Conservation (phyloP, 108 stramenopile species). For the Thalassiosira profunda region DNA sequence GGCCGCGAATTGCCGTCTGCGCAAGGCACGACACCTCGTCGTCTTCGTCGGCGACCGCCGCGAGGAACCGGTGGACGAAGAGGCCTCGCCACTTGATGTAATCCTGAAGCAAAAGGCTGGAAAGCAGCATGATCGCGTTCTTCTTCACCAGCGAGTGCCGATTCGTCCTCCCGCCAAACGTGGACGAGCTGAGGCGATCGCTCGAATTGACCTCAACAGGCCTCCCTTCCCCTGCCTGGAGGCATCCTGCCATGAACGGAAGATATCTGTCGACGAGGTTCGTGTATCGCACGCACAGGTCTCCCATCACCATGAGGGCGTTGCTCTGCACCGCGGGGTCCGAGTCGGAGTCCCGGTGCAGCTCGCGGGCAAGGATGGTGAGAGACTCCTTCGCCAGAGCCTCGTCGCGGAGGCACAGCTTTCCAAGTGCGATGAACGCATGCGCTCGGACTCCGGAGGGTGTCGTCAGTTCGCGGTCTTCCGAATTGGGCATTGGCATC, state of each 20-base stretch:
- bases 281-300: conserved; percentile 93
- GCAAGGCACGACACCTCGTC: conserved; percentile 81
- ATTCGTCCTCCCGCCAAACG: conserved; percentile 1
- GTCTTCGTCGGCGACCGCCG: conserved; percentile 91
- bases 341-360: conserved; percentile 62
- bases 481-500: conserved; percentile 44
- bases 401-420: conserved; percentile 93
- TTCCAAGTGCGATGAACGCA: conserved; percentile 88
- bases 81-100: conserved; percentile 97
- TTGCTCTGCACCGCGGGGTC: conserved; percentile 84
- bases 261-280: conserved; percentile 93
- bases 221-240: conserved; percentile 74
- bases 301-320: conserved; percentile 91
- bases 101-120: conserved; percentile 92
- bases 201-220: conserved; percentile 10
- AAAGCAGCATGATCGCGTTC: conserved; percentile 89
- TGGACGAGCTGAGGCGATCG: conserved; percentile 30
- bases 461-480: conserved; percentile 27
- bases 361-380: conserved; percentile 88
- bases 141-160: conserved; percentile 72
- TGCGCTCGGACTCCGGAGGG: conserved; percentile 69
- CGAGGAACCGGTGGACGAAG: conserved; percentile 89
- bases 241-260: conserved; percentile 89
- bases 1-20: conserved; percentile 74
- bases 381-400: conserved; percentile 78